Conservation (phyloP, 2,329 filamentous ascomycete genomes). For the Parafenestella ontariensis region DNA sequence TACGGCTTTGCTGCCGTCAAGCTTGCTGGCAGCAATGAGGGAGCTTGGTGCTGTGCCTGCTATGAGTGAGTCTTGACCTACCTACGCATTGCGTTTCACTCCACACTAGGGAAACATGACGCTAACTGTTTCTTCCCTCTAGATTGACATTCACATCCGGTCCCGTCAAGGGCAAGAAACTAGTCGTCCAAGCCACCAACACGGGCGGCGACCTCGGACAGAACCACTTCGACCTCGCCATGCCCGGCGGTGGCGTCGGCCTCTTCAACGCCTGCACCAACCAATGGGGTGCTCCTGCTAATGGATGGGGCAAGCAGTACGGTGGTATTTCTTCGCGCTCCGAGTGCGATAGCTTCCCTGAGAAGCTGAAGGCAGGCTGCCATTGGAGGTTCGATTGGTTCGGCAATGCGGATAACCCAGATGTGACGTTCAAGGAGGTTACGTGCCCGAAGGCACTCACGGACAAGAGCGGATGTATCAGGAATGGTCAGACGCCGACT, state of each 20-base stretch:
- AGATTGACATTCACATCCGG: slow-evolving; percentile 65
- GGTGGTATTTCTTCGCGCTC: slow-evolving; percentile 42
- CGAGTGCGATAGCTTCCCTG: slow-evolving; percentile 43
- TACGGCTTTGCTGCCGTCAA: slow-evolving; percentile 72
- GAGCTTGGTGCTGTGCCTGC: slow-evolving; percentile 70
- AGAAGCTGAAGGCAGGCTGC: slow-evolving; percentile 46
- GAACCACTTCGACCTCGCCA: slow-evolving; percentile 49
- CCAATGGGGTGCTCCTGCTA: slow-evolving; percentile 42
- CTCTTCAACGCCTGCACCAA: slow-evolving; percentile 44
- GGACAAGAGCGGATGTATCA: slow-evolving; percentile 38
- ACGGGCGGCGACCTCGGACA: slow-evolving; percentile 55
- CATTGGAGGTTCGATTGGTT: slow-evolving; percentile 50
- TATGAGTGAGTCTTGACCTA: slow-evolving; percentile 54
- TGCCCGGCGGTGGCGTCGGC: slow-evolving; percentile 48
- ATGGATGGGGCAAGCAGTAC: slow-evolving; percentile 46
- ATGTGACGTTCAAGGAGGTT: slow-evolving; percentile 42
- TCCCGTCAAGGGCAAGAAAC: slow-evolving; percentile 63
- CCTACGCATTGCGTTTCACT: too few relatives aligned
- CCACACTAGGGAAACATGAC: too few relatives aligned
- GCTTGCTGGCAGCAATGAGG: slow-evolving; percentile 61
- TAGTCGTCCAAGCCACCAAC: slow-evolving; percentile 71
- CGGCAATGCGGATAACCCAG: slow-evolving; percentile 41
- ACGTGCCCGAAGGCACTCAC: slow-evolving; percentile 44
- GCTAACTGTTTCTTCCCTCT: too few relatives aligned
- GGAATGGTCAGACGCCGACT: slow-evolving; percentile 8